Evolutionary conservation across 495 filamentous ascomycete species (phyloP), one percentile per base, ranked within the genome.

Genomic region (Trypethelium eluteriae): DNA sequence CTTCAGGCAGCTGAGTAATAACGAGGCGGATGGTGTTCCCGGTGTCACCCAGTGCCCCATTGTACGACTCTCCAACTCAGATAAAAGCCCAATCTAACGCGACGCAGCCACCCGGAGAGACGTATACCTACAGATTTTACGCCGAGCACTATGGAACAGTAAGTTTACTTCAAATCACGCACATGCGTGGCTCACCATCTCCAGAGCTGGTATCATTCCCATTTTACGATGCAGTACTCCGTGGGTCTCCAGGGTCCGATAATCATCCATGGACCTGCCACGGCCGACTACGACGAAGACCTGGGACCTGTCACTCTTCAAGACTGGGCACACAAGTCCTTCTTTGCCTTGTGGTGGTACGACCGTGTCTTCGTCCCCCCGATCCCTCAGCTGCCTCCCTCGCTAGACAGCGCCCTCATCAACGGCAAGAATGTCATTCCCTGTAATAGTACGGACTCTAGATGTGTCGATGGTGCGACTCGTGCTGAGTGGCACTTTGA

Each of bases 401-500:
- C 53, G 32, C 53, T 59, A 32, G 53, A 18, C 7, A 59, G 53
- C 53, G 34, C 53, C 49, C 56, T 74, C 46, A 73, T 74, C 68
- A 74, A 74, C 63, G 73, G 73, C 47, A 73, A 73, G 66, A 73
- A 70, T 68, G 62, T 71, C 18, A 84, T 86, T 65, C 49, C 49
- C 46, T 66, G 50, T 38, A 59, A 53, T 25, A 7, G 62, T n/a
- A 39, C 65, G 25, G 62, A 64, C 62, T 62, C 46, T 14, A 50
- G 32, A 34, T 59, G 64, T 14, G 62, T 25, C 46, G 6, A 39
- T 56, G 74, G 77, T 65, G 76, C 76, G 44, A 74, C 72, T 5
- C 56, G 76, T 39, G 72, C 77, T 18, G 74, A 75, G 49, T 81
- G 79, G 68, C 68, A 71, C 57, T 74, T 80, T 71, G 75, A 76